Base-by-base conservation (phyloP, 1,139 yeast genomes). In the Pichia sp. region DNA sequence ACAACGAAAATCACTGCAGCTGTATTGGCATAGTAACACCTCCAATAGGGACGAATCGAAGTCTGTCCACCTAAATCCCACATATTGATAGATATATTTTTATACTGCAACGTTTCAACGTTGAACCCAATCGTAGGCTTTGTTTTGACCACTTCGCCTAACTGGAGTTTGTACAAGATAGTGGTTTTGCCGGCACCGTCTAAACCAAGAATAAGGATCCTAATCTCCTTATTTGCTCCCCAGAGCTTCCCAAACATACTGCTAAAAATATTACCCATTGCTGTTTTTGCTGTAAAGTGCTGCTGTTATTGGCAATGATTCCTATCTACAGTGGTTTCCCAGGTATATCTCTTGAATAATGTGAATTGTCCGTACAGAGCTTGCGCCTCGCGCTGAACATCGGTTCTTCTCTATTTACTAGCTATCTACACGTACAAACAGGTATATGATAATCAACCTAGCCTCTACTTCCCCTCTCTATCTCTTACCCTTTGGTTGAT, bases 111-210 rank as follows among this genome's bases (percentile, higher is more conserved):
- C 1, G 98, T 91, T 59, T 91, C 98, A 34, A 91, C 98, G 59
- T 91, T 91, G 71, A 91, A 91, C 6, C 98, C 98, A 51, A 91
- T 88, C 9, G 98, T 88, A 18, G 95, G 97, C 54, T 85, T 91
- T 19, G 96, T 88, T 38, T 93, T 84, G 33, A 88, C 88, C 24
- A 88, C 96, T 61, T 88, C 96, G 20, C 96, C 96, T 63, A 88
- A 72, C 61, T 91, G 96, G 48, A 91, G 71, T 53, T 93, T 77
- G 66, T 91, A 91, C 47, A 91, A 71, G 46, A 91, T 89, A 10
- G 98, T 91, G 36, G 98, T 91, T 61, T 91, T 91, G 41, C 98
- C 98, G 3, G 98, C 97, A 67, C 97, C 97, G 63, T 91, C 98
- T 47, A 91, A 69, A 5, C 98, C 98, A 42, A 91, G 70, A 53